These are phyloP conservation scores for Phoenix dactylifera DNA, from an alignment of 176 grass and related monocot species.

Conservation along the genomic window DNA sequence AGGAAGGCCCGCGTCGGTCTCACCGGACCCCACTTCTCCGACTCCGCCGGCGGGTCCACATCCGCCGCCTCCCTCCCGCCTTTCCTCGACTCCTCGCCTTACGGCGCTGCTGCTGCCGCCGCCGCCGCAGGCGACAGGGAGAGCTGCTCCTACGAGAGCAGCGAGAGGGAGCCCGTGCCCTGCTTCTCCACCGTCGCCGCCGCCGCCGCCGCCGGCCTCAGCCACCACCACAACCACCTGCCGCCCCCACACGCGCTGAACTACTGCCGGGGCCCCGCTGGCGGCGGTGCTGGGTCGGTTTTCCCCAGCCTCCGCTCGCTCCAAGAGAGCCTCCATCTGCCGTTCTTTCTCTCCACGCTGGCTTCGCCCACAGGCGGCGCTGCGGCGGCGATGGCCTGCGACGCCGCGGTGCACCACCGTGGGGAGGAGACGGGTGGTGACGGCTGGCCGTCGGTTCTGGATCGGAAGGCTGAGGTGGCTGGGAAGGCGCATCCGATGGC, in stretches of 20 bases:
- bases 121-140: slow-evolving; percentile 6
- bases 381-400: not conserved
- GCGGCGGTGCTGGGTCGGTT: slow-evolving; percentile 1
- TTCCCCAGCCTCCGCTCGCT: slow-evolving; percentile 38
- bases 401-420: not conserved
- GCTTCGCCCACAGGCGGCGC: not conserved
- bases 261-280: not conserved
- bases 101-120: not conserved
- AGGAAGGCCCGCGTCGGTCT: slow-evolving; percentile 48
- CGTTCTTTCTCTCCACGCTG: slow-evolving; percentile 33
- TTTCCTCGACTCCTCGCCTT: slow-evolving; percentile 26
- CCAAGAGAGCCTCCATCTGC: slow-evolving; percentile 49
- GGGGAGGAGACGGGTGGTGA: not conserved
- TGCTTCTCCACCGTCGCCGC: slow-evolving; percentile 81
- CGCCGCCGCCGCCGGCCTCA: slow-evolving; percentile 10
- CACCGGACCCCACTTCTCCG: not conserved
- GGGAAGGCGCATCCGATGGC: slow-evolving; percentile 28
- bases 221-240: slow-evolving; percentile 34
- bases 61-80: slow-evolving; percentile 32
- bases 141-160: slow-evolving; percentile 28
- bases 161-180: slow-evolving; percentile 86
- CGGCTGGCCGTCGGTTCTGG: slow-evolving; percentile 24
- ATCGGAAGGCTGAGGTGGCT: slow-evolving; percentile 33
- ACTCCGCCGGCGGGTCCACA: slow-evolving; percentile 23
- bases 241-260: not conserved